These are phyloP conservation scores for Pythium pyrilobum DNA, from an alignment of 352 stramenopile genomes.

Conservation along the genomic window DNA sequence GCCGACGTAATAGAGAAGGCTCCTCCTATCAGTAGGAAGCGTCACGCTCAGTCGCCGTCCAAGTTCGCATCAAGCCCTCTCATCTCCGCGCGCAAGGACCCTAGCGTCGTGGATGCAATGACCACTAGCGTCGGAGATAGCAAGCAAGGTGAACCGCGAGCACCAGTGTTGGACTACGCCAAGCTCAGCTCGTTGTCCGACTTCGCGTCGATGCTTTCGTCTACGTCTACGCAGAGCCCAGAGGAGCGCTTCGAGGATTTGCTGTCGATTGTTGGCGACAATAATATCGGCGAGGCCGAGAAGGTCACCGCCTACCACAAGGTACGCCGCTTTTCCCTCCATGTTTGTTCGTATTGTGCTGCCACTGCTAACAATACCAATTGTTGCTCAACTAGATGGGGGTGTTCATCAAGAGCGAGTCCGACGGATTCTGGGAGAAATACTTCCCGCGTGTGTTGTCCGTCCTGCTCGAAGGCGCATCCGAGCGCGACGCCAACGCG, in stretches of 20 bases:
- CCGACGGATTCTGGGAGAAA: constrained; percentile 18
- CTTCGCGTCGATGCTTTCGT: constrained; percentile 18
- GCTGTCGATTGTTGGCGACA: constrained; percentile 34
- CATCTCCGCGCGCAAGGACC: constrained; percentile 6
- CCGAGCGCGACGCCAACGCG: constrained; percentile 38
- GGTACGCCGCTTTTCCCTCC: constrained; percentile 18
- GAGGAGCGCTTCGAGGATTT: constrained; percentile 39
- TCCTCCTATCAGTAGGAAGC: constrained; percentile 8
- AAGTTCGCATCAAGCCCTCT: constrained; percentile 18
- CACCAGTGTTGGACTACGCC: constrained; percentile 7
- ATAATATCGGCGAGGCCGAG: constrained; percentile 39
- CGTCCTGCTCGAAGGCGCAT: constrained; percentile 27
- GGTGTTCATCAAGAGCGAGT: constrained; percentile 19
- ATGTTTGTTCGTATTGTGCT: not conserved
- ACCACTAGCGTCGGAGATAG: not conserved
- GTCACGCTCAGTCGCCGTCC: constrained; percentile 14
- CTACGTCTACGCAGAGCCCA: not conserved
- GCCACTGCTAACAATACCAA: not conserved
- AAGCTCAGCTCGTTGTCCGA: constrained; percentile 15
- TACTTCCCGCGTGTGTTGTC: constrained; percentile 18
- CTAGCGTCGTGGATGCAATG: not conserved
- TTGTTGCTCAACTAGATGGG: constrained; percentile 7
- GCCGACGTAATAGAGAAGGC: not conserved
- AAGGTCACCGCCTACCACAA: constrained; percentile 39
- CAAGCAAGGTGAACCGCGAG: not conserved